phyloP scores from a whole-genome alignment of 1,284 basidiomycete species.

The Phylloboletellus chloephorus region DNA sequence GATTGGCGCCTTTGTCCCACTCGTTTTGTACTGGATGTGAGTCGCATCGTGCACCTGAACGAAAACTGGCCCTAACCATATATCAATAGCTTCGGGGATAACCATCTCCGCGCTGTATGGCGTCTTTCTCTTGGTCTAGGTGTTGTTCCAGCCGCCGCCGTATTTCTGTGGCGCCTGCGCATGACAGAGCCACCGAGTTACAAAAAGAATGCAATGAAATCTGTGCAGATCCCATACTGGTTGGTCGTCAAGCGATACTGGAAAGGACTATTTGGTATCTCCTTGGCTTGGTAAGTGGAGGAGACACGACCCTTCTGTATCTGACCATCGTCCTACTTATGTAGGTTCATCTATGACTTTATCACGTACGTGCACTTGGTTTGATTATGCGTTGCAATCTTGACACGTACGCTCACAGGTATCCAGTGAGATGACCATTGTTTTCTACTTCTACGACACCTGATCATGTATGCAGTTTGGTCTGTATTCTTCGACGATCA shows the following conservation, averaged over 20 bases:
- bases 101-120: constrained; percentile 85
- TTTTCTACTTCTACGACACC: background rate
- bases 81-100: constrained; percentile 56
- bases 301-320: background rate
- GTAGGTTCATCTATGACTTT: constrained; percentile 81
- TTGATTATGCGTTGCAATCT: background rate
- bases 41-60: constrained; percentile 21
- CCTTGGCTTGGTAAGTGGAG: constrained; percentile 56
- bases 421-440: constrained; percentile 45
- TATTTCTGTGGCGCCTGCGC: constrained; percentile 81
- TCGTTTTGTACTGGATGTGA: constrained; percentile 83
- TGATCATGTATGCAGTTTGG: constrained; percentile 52
- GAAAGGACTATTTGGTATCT: constrained; percentile 61
- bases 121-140: constrained; percentile 87
- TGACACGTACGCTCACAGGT: constrained; percentile 34
- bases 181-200: constrained; percentile 79
- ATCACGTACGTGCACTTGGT: constrained; percentile 48
- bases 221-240: constrained; percentile 68
- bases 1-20: constrained; percentile 75
- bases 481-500: constrained; percentile 78
- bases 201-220: constrained; percentile 72
- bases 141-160: constrained; percentile 70
- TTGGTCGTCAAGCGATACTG: constrained; percentile 83
- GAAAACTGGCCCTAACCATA: background rate
- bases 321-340: background rate